phyloP scores from a whole-genome alignment of 179 eudicot genomes.

The Patellifolia procumbens region DNA sequence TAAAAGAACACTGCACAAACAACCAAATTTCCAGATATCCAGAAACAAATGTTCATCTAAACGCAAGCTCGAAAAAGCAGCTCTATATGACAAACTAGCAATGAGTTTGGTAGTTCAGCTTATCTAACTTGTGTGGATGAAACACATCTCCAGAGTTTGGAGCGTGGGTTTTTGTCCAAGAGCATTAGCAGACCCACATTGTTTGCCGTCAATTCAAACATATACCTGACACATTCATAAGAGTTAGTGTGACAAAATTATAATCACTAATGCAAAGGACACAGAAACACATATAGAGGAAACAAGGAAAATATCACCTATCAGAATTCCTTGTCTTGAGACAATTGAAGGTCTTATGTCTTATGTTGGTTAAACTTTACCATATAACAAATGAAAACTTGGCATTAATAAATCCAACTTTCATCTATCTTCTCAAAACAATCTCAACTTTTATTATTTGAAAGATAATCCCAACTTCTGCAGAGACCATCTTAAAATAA shows the following conservation, averaged over 20 bases:
- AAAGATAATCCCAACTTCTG: no score
- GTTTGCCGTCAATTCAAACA: conserved; percentile 52
- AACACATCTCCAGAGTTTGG: conserved; percentile 65
- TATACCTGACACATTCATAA: conserved; percentile 46
- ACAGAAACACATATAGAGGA: neutral
- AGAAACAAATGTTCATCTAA: conserved; percentile 18
- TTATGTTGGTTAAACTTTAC: no score
- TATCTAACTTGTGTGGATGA: conserved; percentile 43
- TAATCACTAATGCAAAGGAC: neutral
- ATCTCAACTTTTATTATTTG: no score
- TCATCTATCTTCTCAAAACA: no score
- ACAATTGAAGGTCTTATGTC: neutral
- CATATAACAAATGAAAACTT: no score
- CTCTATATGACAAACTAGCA: conserved; percentile 17
- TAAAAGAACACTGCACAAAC: conserved; percentile 36
- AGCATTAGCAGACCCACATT: conserved; percentile 68
- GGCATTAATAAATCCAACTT: no score
- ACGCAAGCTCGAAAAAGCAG: conserved; percentile 23
- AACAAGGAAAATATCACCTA: neutral
- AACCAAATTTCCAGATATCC: conserved; percentile 17
- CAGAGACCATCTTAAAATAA: no score
- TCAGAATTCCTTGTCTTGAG: no score
- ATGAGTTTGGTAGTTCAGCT: conserved; percentile 18
- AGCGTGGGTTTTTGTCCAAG: conserved; percentile 60
- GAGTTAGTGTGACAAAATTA: conserved; percentile 4